phyloP scores from a whole-genome alignment of 139 green algal species.

The Coccomyxa sp. region DNA sequence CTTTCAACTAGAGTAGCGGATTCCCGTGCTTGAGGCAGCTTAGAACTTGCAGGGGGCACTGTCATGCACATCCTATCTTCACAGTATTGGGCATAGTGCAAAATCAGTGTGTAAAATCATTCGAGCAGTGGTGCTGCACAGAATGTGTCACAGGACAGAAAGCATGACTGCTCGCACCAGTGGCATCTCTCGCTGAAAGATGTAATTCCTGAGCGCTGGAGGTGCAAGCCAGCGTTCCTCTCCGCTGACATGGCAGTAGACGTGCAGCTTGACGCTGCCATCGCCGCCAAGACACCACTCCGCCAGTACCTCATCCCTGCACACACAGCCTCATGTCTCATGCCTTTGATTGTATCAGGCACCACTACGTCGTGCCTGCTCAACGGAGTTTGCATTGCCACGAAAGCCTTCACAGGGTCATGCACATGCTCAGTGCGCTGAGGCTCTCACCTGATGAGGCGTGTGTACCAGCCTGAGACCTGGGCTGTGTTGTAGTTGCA shows the following conservation, averaged over 20 bases:
- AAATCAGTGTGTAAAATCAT: neutral
- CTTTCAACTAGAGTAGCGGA: neutral
- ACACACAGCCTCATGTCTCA: no score
- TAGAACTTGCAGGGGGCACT: neutral
- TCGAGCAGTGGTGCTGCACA: neutral
- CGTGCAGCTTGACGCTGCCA: slow-evolving; percentile 54
- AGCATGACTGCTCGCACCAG: slow-evolving; percentile 45
- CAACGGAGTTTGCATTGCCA: no score
- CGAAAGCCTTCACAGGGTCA: no score
- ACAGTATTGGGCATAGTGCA: neutral
- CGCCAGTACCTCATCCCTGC: slow-evolving; percentile 81
- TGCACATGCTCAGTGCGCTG: no score
- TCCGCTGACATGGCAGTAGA: slow-evolving; percentile 89
- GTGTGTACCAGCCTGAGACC: slow-evolving; percentile 70
- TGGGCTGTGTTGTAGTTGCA: slow-evolving; percentile 71
- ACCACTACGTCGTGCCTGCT: no score
- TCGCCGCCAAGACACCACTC: slow-evolving; percentile 56
- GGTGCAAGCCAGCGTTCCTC: slow-evolving; percentile 79
- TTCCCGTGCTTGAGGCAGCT: neutral
- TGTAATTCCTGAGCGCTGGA: slow-evolving; percentile 75
- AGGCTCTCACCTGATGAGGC: slow-evolving; percentile 16
- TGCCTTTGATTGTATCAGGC: no score
- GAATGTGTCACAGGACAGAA: no score
- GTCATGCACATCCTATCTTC: neutral
- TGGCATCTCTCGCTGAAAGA: slow-evolving; percentile 88